Conservation (phyloP, 2,329 filamentous ascomycete species). For the Colletotrichum liriopes region DNA sequence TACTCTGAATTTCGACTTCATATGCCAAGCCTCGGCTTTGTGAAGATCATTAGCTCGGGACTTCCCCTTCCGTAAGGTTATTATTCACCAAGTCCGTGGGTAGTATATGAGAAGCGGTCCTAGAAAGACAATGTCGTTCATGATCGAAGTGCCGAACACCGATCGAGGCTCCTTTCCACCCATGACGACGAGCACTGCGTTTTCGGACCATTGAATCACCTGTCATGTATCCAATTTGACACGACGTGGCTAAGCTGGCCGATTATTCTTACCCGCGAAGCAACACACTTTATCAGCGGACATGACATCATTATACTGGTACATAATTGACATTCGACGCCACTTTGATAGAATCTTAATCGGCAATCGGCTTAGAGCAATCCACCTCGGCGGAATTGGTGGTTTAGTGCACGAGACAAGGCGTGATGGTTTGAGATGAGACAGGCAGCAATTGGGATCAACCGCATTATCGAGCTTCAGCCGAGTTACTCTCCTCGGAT, state of each 20-base stretch:
- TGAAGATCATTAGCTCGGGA: background rate
- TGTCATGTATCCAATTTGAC: background rate
- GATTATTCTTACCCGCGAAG: background rate
- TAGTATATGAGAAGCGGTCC: background rate
- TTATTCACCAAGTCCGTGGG: background rate
- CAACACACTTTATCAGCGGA: background rate
- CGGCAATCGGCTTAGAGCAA: background rate
- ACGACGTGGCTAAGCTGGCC: background rate
- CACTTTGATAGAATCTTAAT: background rate
- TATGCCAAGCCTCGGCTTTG: background rate
- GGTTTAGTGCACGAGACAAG: background rate
- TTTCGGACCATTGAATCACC: background rate
- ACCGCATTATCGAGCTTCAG: background rate
- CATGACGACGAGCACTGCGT: background rate
- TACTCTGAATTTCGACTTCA: background rate
- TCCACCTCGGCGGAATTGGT: background rate
- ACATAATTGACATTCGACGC: background rate
- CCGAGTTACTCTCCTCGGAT: background rate
- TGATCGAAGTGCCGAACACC: background rate
- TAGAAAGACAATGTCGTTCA: background rate
- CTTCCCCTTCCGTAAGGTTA: background rate
- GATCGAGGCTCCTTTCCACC: background rate
- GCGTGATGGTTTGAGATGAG: conserved; percentile 13
- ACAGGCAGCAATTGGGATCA: background rate
- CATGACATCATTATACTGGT: background rate